Evolutionary conservation across 306 rosid genomes (phyloP), one percentile per base, ranked within the genome.

Genomic region (Lathyrus tuberosus): DNA sequence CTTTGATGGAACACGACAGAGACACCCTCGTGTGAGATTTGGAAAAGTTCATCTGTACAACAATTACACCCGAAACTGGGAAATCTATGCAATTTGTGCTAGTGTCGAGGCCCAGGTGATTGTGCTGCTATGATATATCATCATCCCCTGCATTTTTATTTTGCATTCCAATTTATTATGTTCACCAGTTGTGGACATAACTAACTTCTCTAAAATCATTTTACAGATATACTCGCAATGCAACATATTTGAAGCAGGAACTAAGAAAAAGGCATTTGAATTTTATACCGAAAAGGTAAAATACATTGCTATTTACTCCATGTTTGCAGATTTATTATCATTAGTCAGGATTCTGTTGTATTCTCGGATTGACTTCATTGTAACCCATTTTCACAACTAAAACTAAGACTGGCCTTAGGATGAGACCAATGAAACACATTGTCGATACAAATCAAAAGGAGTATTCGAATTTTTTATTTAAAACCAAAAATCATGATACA

Each of bases 21-120:
- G 99, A 41, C 97, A 94, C 5, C 99, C 99, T 20, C 88, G 99
- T 30, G 89, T 89, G 56, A 77, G 97, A 77, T 94, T 80, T 75
- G 97, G 83, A 35, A 86, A 89, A 84, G 96, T 94, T 20, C 99
- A 94, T 78, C 83, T 94, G 10, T 95, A 86, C 89, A 91, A 95
- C 54, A 95, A 91, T 35, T 91, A 91, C 84, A 95, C 88, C 78
- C 80, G 88, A 82, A 86, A 91, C 82, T 95, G 99, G 99, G 89
- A 70, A 51, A 67, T 95, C 68, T 95, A 95, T 84, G 99, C 96
- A 70, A 89, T 95, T 75, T 89, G 99, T 82, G 97, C 96, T 57
- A 87, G 99, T 71, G 99, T 95, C 41, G 99, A 95, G 79, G 83
- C 99, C 4, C 88, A 94, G 89, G 99, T 87, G 28, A 78, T 33